Conservation (phyloP, 176 grass and related monocot species). For the Oryza nivara region DNA sequence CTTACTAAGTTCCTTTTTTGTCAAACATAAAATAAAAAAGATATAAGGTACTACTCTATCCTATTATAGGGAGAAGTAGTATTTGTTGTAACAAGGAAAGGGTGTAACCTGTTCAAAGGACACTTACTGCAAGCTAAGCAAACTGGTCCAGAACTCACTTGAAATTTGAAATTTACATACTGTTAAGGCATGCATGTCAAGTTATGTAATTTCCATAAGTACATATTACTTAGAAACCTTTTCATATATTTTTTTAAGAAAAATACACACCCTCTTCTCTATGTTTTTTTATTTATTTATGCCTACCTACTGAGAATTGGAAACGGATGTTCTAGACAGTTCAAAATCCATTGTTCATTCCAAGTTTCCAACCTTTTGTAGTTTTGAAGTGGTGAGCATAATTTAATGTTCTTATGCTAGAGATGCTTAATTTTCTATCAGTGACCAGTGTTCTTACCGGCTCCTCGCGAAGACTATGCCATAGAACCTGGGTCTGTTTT, state of each 20-base stretch:
- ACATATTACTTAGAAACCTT: not conserved
- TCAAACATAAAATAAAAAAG: constrained; percentile 10
- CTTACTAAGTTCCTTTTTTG: constrained; percentile 17
- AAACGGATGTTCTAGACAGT: constrained; percentile 17
- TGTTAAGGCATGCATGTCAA: constrained; percentile 14
- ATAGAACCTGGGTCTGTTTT: constrained; percentile 74
- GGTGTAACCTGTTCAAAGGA: not conserved
- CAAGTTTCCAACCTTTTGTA: not conserved
- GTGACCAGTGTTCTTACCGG: constrained; percentile 58
- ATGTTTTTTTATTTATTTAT: constrained; percentile 19
- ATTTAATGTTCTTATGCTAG: constrained; percentile 9
- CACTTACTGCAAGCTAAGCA: constrained; percentile 22
- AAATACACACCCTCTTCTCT: not conserved
- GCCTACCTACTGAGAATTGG: not conserved
- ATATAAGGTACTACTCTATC: constrained; percentile 1
- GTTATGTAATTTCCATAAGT: not conserved
- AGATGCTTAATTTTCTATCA: constrained; percentile 10
- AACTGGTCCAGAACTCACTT: constrained; percentile 8
- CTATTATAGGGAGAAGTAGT: constrained; percentile 8
- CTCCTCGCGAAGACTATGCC: constrained; percentile 98
- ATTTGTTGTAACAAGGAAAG: not conserved
- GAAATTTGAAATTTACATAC: constrained; percentile 31
- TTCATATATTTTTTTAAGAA: not conserved
- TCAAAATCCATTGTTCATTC: not conserved
- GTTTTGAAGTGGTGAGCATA: not conserved